Evolutionary conservation across 345 rosid species (phyloP), one percentile per base, ranked within the genome.

Genomic region (Sisymbrium altissimum): DNA sequence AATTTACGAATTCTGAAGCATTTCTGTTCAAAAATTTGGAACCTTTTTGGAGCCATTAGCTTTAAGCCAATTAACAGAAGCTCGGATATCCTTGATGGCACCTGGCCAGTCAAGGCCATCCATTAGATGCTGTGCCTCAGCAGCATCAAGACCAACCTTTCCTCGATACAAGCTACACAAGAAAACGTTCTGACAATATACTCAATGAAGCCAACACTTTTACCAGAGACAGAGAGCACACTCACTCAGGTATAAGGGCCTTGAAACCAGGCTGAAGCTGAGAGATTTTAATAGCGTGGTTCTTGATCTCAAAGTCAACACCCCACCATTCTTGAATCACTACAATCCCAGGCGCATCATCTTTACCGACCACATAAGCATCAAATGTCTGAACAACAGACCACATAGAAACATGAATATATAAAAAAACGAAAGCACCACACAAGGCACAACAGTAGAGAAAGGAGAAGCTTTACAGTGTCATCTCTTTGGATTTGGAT

Each of bases 261-360:
- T 87, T 88, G 44, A 87, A 91, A 33, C 97, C 97, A 55, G 93
- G 89, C 5, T 79, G 86, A 30, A 94, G 85, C 40, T 91, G 90
- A 41, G 97, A 85, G 65, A 94, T 88, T 81, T 91, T 88, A 49
- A 75, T 13, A 35, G 98, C 97, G 54, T 94, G 98, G 77, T 94
- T 91, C 84, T 91, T 94, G 84, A 91, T 82, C 86, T 94, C 97
- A 54, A 77, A 94, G 73, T 94, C 98, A 78, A 91, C 95, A 58
- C 97, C 98, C 97, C 98, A 94, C 98, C 98, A 94, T 76, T 94
- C 98, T 59, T 94, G 97, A 59, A 94, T 77, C 79, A 94, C 97
- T 15, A 94, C 93, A 43, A 92, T 85, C 36, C 98, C 98, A 0
- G 97, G 97, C 10, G 93, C 97, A 48, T 85, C 88, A 18, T 89